Base-by-base conservation (phyloP, 352 stramenopile species). In the Pythium brachiatum region DNA sequence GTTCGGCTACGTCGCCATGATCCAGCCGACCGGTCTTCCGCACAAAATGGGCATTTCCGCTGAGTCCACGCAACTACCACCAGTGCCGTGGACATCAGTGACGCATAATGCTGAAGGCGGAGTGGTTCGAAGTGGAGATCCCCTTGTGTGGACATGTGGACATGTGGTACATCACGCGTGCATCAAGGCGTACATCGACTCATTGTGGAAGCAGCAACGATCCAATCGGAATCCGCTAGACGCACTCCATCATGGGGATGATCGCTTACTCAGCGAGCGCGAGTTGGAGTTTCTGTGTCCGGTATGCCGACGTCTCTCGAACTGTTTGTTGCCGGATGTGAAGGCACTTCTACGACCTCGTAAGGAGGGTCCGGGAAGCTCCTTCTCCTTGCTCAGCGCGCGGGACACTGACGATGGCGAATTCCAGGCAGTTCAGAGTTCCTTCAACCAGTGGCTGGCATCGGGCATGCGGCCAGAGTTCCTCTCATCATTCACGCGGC, bases 211-310 rank as follows among this genome's bases (percentile, higher is more conserved):
- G 26, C 70, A 88, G 32, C 76, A 83, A 53, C 69, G 76, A 6
- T 57, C 72, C n/a, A 60, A 36, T 39, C 75, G 72, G 21, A 72
- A 68, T 32, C 64, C 74, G 4, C 59, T 83, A 9, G 81, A 88
- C 18, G 64, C 71, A 20, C 46, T 72, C 18, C 57, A 66, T 20
- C 74, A 72, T 57, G 69, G 72, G 9, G 80, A 92, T 39, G 83
- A 90, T 31, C 78, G 83, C 0, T 60, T 92, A 25, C 60, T 92
- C 5, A 87, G 78, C 62, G 78, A 90, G 56, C 75, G 78, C 2
- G 79, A 91, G 41, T 68, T 77, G 38, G 83, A 94, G 63, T 94
- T 92, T 57, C 62, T 89, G 38, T 94, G 86, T 58, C 86, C 86
- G 3, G 80, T 92, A 16, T 94, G 86, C 46, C 75, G 86, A 15